phyloP scores from a whole-genome alignment of 2,329 filamentous ascomycete species.

The Hypoxylon sp. region DNA sequence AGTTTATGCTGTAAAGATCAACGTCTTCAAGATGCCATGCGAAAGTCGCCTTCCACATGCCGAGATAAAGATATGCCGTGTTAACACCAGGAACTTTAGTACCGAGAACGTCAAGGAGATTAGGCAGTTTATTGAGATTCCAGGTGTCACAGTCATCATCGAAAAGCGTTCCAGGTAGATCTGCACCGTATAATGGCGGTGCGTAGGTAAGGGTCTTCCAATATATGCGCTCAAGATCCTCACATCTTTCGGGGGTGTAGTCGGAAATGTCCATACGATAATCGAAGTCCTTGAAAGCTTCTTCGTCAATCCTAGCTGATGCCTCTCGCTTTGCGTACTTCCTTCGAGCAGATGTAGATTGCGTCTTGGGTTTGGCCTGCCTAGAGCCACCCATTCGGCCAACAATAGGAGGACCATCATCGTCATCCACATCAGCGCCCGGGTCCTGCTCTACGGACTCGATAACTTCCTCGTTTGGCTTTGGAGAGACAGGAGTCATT shows the following conservation, averaged over 20 bases:
- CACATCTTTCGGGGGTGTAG: slow-evolving; percentile 90
- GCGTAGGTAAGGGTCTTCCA: slow-evolving; percentile 99
- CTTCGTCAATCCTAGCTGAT: slow-evolving; percentile 86
- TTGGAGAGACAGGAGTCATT: slow-evolving; percentile 72
- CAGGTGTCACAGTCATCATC: slow-evolving; percentile 86
- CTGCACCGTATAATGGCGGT: slow-evolving; percentile 93
- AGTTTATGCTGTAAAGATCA: slow-evolving; percentile 99
- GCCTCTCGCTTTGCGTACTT: slow-evolving; percentile 87
- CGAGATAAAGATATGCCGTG: slow-evolving; percentile 95
- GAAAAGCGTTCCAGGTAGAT: slow-evolving; percentile 96
- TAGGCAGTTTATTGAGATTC: slow-evolving; percentile 96
- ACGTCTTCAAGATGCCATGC: slow-evolving; percentile 99
- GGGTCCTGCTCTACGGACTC: slow-evolving; percentile 68
- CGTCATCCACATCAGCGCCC: slow-evolving; percentile 62
- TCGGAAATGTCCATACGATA: slow-evolving; percentile 91
- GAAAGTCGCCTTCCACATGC: slow-evolving; percentile 99
- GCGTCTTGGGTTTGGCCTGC: slow-evolving; percentile 71
- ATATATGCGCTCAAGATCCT: slow-evolving; percentile 93
- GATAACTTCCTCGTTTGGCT: slow-evolving; percentile 59
- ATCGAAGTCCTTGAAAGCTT: slow-evolving; percentile 90
- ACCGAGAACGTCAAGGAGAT: slow-evolving; percentile 92
- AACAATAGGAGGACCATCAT: slow-evolving; percentile 60
- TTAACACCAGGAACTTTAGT: slow-evolving; percentile 98
- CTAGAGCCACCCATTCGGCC: slow-evolving; percentile 67
- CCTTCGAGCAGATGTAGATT: slow-evolving; percentile 87